Percentiles rank a stretch among this genome's conserved stretches.
phyloP scores from a whole-genome alignment of 2,329 filamentous ascomycete genomes.

The Fusarium redolens region DNA sequence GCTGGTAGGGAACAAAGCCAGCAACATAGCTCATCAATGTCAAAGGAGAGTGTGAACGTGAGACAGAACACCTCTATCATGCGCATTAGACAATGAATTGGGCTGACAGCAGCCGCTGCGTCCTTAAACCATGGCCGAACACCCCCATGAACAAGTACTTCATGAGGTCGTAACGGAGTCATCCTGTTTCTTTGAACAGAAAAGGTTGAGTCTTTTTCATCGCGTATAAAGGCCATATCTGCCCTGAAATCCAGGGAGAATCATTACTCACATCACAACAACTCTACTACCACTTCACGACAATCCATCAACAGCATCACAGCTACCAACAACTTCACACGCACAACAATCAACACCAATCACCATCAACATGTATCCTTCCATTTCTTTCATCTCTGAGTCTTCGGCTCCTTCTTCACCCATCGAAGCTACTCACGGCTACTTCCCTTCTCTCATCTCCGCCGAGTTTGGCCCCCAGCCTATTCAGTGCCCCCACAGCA shows the following conservation, averaged over 20 bases:
- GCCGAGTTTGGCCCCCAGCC: neutral
- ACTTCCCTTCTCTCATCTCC: neutral
- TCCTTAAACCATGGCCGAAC: neutral
- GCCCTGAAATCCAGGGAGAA: neutral
- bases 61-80: neutral
- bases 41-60: rapidly evolving
- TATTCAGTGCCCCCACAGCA: neutral
- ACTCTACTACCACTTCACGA: neutral
- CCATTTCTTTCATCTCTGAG: neutral
- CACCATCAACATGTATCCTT: neutral
- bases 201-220: too few species aligned
- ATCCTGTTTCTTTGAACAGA: rapidly evolving
- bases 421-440: neutral
- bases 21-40: rapidly evolving
- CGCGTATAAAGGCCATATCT: neutral
- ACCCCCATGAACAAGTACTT: neutral
- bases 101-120: neutral
- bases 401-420: neutral
- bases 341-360: neutral
- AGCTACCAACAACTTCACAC: neutral
- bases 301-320: neutral
- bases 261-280: neutral
- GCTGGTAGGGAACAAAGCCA: rapidly evolving
- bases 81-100: too few species aligned
- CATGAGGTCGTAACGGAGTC: rapidly evolving